phyloP scores from a whole-genome alignment of 140 eudicot genomes.

The Anethum foeniculum region DNA sequence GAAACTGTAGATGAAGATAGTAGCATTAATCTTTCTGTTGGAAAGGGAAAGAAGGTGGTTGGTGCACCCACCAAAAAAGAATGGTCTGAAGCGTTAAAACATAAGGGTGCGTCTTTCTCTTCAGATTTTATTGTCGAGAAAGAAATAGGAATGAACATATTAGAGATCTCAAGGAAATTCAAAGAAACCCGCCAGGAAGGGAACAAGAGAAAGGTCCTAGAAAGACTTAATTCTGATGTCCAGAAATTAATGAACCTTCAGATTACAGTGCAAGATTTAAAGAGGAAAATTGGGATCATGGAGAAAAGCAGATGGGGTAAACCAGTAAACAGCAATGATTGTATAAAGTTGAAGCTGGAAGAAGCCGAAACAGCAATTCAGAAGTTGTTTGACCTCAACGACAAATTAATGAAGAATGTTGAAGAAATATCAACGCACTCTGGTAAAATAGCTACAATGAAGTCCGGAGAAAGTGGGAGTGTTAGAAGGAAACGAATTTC shows the following conservation, averaged over 20 bases:
- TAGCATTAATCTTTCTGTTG: slow-evolving; percentile 33
- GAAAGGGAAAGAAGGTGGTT: slow-evolving; percentile 21
- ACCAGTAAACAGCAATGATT: slow-evolving; percentile 41
- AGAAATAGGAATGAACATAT: slow-evolving; percentile 47
- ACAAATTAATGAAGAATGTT: slow-evolving; percentile 46
- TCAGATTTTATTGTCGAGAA: slow-evolving; percentile 36
- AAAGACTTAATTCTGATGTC: slow-evolving; percentile 73
- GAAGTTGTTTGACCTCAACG: slow-evolving; percentile 62
- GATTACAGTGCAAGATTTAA: slow-evolving; percentile 79
- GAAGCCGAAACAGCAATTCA: slow-evolving; percentile 69
- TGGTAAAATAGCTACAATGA: slow-evolving; percentile 23
- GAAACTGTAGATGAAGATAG: slow-evolving; percentile 49
- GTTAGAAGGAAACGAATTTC: slow-evolving; percentile 47
- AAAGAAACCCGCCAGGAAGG: slow-evolving; percentile 43
- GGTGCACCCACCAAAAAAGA: slow-evolving; percentile 18
- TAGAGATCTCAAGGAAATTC: slow-evolving; percentile 49
- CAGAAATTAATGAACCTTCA: slow-evolving; percentile 78
- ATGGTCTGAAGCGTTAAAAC: slow-evolving; percentile 23
- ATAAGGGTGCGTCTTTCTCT: slow-evolving; percentile 18
- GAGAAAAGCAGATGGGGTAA: slow-evolving; percentile 52
- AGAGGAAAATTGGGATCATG: slow-evolving; percentile 48
- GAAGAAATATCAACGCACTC: slow-evolving; percentile 32
- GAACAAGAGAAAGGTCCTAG: slow-evolving; percentile 55
- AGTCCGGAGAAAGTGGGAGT: slow-evolving; percentile 37
- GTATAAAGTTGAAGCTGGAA: slow-evolving; percentile 55